phyloP scores from a whole-genome alignment of 2,329 filamentous ascomycete genomes.

The Fusarium nygamai region DNA sequence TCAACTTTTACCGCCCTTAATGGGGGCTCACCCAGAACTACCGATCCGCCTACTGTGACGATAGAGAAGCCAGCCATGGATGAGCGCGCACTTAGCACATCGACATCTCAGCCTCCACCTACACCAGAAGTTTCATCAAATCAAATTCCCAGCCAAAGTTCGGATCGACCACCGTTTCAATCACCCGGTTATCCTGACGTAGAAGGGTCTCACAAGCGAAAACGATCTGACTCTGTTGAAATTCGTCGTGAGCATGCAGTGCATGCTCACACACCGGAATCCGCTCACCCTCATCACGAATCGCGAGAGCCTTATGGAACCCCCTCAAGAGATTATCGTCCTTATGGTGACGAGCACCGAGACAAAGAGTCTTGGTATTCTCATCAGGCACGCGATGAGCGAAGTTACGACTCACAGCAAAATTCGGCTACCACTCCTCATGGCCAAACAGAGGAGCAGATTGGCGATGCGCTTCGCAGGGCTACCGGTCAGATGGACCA shows the following conservation, averaged over 20 bases:
- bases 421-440: slow-evolving; percentile 57
- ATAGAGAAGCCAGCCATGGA: slow-evolving; percentile 47
- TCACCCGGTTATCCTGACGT: slow-evolving; percentile 54
- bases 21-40: slow-evolving; percentile 57
- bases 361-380: slow-evolving; percentile 63
- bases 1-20: slow-evolving; percentile 64
- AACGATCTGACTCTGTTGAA: slow-evolving; percentile 73
- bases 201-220: slow-evolving; percentile 70
- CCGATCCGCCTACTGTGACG: slow-evolving; percentile 48
- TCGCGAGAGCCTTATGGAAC: slow-evolving; percentile 56
- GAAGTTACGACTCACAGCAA: slow-evolving; percentile 58
- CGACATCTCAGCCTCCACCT: slow-evolving; percentile 39
- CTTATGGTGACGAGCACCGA: slow-evolving; percentile 56
- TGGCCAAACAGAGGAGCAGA: slow-evolving; percentile 61
- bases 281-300: slow-evolving; percentile 47
- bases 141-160: slow-evolving; percentile 53
- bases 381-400: slow-evolving; percentile 59
- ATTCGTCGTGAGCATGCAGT: slow-evolving; percentile 50
- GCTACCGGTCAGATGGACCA: slow-evolving; percentile 58
- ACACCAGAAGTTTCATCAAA: slow-evolving; percentile 43
- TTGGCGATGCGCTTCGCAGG: slow-evolving; percentile 56
- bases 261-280: slow-evolving; percentile 50
- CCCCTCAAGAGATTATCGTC: slow-evolving; percentile 57
- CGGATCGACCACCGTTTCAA: slow-evolving; percentile 55
- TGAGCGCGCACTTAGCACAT: slow-evolving; percentile 46